Evolutionary conservation across 164 flowering plant species (phyloP).

Genomic region (Malania oleifera): DNA sequence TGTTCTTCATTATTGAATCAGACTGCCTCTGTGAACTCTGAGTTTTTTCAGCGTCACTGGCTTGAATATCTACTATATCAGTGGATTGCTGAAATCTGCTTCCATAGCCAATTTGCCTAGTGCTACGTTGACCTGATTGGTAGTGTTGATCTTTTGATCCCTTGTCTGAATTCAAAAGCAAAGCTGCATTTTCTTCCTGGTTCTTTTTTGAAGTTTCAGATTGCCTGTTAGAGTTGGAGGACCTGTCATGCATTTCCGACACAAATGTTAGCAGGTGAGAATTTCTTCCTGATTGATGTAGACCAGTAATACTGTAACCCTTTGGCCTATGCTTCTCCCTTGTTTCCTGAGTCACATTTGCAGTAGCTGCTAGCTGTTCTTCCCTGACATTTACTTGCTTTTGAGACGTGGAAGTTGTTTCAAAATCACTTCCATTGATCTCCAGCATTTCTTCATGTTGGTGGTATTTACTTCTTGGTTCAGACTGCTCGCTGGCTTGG

Average conservation of each 20-base stretch:
- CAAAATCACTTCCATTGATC: conserved; percentile 12
- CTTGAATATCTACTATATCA: conserved; percentile 14
- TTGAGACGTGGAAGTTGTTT: conserved; percentile 23
- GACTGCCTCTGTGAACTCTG: conserved; percentile 18
- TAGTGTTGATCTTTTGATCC: conserved; percentile 19
- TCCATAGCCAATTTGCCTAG: conserved; percentile 13
- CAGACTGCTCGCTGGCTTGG: conserved; percentile 15
- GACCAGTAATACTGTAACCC: conserved; percentile 7
- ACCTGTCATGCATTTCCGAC: conserved; percentile 21
- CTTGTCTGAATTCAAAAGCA: conserved; percentile 19
- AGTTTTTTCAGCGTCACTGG: conserved; percentile 7
- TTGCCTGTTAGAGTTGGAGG: conserved; percentile 23
- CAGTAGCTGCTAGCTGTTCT: conserved; percentile 19
- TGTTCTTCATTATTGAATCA: conserved; percentile 16
- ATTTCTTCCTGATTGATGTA: conserved; percentile 17
- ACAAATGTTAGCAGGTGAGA: conserved; percentile 19
- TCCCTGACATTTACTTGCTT: conserved; percentile 20
- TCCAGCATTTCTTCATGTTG: conserved; percentile 15
- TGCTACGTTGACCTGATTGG: conserved; percentile 18
- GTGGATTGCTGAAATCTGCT: conserved; percentile 21
- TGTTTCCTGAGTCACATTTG: conserved; percentile 19
- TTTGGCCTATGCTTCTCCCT: conserved; percentile 14
- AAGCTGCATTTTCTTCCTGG: conserved; percentile 24
- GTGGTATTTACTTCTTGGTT: conserved; percentile 22
- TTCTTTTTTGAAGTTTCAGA: conserved; percentile 30